Evolutionary conservation across 2,329 filamentous ascomycete genomes (phyloP), one percentile per base, ranked within the genome.

Genomic region (Tolypocladium guangdongense): DNA sequence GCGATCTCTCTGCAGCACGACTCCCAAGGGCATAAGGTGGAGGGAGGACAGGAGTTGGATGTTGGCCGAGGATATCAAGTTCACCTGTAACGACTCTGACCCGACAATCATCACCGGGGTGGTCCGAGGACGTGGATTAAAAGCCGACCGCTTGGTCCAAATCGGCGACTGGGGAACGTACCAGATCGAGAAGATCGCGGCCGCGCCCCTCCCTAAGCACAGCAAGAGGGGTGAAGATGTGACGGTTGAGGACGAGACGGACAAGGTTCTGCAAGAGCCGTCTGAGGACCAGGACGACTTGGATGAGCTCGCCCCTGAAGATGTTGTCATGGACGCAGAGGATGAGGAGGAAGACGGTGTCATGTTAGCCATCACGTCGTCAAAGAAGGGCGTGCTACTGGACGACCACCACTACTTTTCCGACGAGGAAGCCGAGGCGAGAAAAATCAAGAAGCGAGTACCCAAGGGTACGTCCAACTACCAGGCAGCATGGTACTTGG

Each of bases 361-460:
- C 33, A 66, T 70, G 62, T 59, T 60, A 3, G 54, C 55, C 7
- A 60, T 60, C 12, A 66, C 68, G 4, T 73, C 75, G 2, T 75
- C 78, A 45, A 84, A 85, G 65, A 95, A 92, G 71, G 93, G 92
- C 58, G 93, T 99, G 1, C 74, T 99, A 41, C 77, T 99, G 11
- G 93, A 99, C 60, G 92, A 97, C 60, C 92, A 99, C 68, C 92
- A 97, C 67, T 99, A 99, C 69, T 99, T 97, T 66, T 91, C 91
- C 0, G 92, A 97, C 45, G 90, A 93, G 48, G 86, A 93, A 52
- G 74, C 77, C 7, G 76, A 79, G 43, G 76, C 83, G 48, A 64
- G 63, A 20, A 62, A 54, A 20, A 71, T 77, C 35, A 88, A 88
- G 7, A 93, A 86, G 70, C 82, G 83, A 57, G 71, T 99, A 24